These are phyloP conservation scores for Colletotrichum tropicicola DNA, from an alignment of 2,329 filamentous ascomycete species.

Conservation along the genomic window DNA sequence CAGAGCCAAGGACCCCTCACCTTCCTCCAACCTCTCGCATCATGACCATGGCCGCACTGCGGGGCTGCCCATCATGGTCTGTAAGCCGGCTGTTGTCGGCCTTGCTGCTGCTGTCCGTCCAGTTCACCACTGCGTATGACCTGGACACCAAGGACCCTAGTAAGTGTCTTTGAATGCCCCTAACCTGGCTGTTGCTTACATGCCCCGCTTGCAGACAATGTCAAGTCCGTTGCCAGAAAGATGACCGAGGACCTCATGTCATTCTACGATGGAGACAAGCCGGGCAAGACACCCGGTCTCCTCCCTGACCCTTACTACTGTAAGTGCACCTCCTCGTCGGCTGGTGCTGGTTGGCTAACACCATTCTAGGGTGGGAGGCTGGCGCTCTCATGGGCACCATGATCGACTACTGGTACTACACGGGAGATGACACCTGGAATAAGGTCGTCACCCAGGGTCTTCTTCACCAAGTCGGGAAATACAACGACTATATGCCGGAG, in stretches of 20 bases:
- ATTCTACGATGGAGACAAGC: slow-evolving; percentile 58
- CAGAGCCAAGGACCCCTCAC: slow-evolving; percentile 4
- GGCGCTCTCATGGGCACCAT: slow-evolving; percentile 77
- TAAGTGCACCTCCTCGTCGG: slow-evolving; percentile 39
- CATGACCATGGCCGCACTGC: slow-evolving; percentile 31
- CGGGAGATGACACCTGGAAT: slow-evolving; percentile 77
- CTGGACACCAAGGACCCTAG: slow-evolving; percentile 47
- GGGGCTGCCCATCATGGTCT: slow-evolving; percentile 22
- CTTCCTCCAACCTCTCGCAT: not conserved
- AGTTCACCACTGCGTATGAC: slow-evolving; percentile 42
- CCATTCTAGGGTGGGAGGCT: slow-evolving; percentile 70
- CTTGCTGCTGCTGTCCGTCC: slow-evolving; percentile 11
- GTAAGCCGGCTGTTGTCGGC: slow-evolving; percentile 21
- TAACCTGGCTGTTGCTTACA: not conserved
- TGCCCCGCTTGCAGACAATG: slow-evolving; percentile 50
- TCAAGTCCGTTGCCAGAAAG: slow-evolving; percentile 57
- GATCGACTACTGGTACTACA: slow-evolving; percentile 88
- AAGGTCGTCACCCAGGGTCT: slow-evolving; percentile 73
- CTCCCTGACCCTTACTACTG: slow-evolving; percentile 65
- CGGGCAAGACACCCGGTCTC: slow-evolving; percentile 59
- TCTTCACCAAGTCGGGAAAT: slow-evolving; percentile 76
- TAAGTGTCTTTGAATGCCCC: slow-evolving; percentile 27
- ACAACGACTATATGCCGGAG: slow-evolving; percentile 80
- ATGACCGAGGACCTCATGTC: slow-evolving; percentile 53
- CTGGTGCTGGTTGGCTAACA: not conserved